Base-by-base conservation (phyloP, 257 asterid species). In the Petunia secreta region DNA sequence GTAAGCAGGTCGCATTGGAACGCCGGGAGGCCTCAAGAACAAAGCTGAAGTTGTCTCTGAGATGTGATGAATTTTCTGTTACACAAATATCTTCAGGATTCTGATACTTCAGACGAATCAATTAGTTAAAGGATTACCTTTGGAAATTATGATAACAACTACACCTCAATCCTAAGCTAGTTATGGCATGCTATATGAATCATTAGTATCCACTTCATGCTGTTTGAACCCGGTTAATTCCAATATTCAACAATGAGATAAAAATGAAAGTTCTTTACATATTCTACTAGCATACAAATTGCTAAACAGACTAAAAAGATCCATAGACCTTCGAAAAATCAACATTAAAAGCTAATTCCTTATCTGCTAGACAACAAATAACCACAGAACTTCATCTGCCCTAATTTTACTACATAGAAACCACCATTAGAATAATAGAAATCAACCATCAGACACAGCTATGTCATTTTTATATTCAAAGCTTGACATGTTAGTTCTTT, bases 1-100 rank as follows among this genome's bases (percentile, higher is more conserved):
- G 98, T 90, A 92, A 81, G 78, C 97, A 93, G 63, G 88, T 87
- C 57, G 92, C 88, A 85, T 91, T 88, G 80, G 99, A 93, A 79
- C 98, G 98, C 75, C 93, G 96, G 82, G 90, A 86, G 74, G 98
- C 94, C 97, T 93, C 99, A 81, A 92, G 93, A 87, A 93, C 91
- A 87, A 87, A 91, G 87, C 79, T 87, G 88, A 87, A 89, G 71
- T 90, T 80, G 85, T 91, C 97, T 88, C 91, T 90, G 83, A 86
- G 91, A 87, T 79, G 36, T 36, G 93, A 84, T 84, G 93, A 87
- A 87, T 89, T 91, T 88, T 93, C 98, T 93, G 98, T 87, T 85
- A 84, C 90, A 91, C 86, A 85, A 78, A 86, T 78, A 82, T 69
- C 75, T 89, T 89, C 77, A 91, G 91, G 85, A 87, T 80, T 79